Evolutionary conservation across 1,284 basidiomycete species (phyloP), one percentile per base, ranked within the genome.

Genomic region (Ustilago vetiveriae): DNA sequence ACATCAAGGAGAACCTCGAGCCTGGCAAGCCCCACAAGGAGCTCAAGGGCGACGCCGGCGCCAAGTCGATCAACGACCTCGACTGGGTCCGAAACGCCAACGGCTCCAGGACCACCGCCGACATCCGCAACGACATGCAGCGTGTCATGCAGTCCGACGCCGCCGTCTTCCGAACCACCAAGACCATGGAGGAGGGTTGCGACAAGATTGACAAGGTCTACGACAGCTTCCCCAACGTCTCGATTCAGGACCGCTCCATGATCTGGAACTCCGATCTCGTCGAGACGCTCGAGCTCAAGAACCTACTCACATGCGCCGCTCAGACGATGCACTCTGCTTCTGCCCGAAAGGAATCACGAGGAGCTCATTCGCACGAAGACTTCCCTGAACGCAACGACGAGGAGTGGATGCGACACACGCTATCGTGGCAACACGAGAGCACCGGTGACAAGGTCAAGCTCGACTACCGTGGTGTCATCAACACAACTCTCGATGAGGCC

Each of bases 341-440:
- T 60, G 94, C 93, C 51, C 90, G 96, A 75, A 92, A 96, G 85
- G 96, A 98, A 83, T 94, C 92, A 35, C 91, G 95, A 82, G 95
- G 95, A 80, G 95, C 95, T 30, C 96, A 98, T 82, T 95, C 96
- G 40, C 91, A 95, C 74, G 94, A 97, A 84, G 96, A 99, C 84
- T 97, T 83, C 86, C 89, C 92, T 2, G 86, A 87, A 33, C 83
- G 92, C 83, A 90, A 94, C 76, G 93, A 97, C 75, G 86, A 88
- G 43, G 86, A 75, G 8, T 75, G 76, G 75, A 70, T 72, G 73
- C 66, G 70, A 46, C 78, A 81, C 56, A 79, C 74, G 9, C 62
- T 78, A 6, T 77, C 78, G 1, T 75, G 72, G 67, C 73, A 76
- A 56, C 56, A 71, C 45, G 58, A 69, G 44, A 32, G 67, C 29